phyloP scores from a whole-genome alignment of 1,284 basidiomycete species.

The Fomitopsis palustris region DNA sequence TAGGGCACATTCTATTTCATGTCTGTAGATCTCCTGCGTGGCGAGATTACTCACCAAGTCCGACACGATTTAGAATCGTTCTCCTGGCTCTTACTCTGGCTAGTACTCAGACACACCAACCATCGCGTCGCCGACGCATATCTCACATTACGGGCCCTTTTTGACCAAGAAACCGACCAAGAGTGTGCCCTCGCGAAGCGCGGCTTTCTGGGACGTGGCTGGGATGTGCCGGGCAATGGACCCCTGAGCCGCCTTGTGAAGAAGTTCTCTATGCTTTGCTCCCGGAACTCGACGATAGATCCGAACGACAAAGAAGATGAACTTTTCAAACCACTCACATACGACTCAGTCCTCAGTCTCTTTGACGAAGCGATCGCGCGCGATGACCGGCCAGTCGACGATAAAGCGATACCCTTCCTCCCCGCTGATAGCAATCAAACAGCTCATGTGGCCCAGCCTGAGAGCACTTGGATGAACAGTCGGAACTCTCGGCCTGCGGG shows the following conservation, averaged over 20 bases:
- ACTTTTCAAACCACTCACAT: no score
- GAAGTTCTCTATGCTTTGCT: not conserved
- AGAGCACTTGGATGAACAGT: no score
- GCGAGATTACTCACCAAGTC: not conserved
- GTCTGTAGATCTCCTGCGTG: not conserved
- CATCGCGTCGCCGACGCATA: not conserved
- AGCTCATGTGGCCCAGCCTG: no score
- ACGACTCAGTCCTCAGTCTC: no score
- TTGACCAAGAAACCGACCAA: not conserved
- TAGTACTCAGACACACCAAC: slow-evolving; percentile 10
- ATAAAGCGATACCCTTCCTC: no score
- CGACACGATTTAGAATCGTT: slow-evolving; percentile 16
- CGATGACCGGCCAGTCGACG: no score
- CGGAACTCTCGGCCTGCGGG: no score
- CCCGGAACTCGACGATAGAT: not conserved
- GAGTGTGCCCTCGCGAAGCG: not conserved
- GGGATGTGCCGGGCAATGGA: not conserved
- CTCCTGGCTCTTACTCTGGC: slow-evolving; percentile 15
- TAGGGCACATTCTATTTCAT: not conserved
- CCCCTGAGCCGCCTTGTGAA: not conserved
- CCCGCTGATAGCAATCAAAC: no score
- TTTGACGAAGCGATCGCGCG: no score
- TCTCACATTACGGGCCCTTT: not conserved
- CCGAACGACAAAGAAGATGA: no score
- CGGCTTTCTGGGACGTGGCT: not conserved